These are phyloP conservation scores for Gnomoniopsis sp. DNA, from an alignment of 2,329 filamentous ascomycete genomes.

Conservation along the genomic window DNA sequence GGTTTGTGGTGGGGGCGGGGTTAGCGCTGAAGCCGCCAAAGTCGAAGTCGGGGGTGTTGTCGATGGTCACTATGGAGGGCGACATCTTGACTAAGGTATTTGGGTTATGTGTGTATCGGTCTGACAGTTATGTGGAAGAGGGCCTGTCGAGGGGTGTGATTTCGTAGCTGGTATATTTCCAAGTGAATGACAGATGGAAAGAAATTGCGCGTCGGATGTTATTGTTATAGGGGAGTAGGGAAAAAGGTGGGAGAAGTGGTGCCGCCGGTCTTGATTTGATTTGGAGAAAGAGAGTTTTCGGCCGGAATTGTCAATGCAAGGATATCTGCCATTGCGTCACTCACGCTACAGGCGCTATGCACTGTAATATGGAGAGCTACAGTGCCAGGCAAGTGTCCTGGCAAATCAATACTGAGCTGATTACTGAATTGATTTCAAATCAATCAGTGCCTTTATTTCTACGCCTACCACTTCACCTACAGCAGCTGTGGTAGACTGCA, in stretches of 20 bases:
- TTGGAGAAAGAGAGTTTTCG: slow-evolving; percentile 1
- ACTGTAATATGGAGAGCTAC: neutral
- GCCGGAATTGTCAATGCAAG: neutral
- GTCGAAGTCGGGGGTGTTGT: slow-evolving; percentile 50
- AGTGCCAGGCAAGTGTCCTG: neutral
- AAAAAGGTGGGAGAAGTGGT: neutral
- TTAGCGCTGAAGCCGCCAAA: slow-evolving; percentile 28
- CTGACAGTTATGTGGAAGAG: neutral
- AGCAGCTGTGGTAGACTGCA: neutral
- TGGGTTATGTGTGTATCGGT: neutral
- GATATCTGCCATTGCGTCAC: neutral
- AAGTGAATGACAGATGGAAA: neutral
- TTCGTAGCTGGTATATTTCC: neutral
- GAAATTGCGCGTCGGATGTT: neutral
- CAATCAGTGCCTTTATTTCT: neutral
- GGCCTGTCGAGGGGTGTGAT: slow-evolving; percentile 3
- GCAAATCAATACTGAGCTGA: slow-evolving; percentile 2
- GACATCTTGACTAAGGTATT: slow-evolving; percentile 47
- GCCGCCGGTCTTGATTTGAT: neutral
- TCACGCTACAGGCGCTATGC: neutral
- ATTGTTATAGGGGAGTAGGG: neutral
- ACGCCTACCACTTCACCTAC: neutral
- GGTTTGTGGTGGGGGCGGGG: slow-evolving; percentile 24
- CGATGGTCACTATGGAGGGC: slow-evolving; percentile 51
- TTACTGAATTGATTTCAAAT: slow-evolving; percentile 2